phyloP scores from a whole-genome alignment of 352 stramenopile genomes.

The Phytophthora cryptogea region DNA sequence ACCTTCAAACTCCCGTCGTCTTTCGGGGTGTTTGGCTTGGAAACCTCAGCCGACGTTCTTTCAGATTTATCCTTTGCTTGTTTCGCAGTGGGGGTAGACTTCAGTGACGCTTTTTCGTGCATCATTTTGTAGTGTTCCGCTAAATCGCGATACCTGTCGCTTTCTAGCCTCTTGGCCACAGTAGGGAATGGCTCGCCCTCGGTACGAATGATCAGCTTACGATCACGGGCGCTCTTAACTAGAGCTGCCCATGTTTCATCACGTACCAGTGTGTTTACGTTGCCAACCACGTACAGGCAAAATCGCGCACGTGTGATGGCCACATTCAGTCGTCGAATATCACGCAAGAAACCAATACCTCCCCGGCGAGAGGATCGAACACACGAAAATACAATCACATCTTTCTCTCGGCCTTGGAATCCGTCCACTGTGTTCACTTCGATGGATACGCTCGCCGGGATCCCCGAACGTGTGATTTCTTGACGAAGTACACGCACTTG shows the following conservation, averaged over 20 bases:
- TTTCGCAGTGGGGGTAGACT: conserved; percentile 26
- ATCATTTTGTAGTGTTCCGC: conserved; percentile 69
- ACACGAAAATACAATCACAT: conserved; percentile 99
- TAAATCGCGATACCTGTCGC: conserved; percentile 41
- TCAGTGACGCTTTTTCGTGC: conserved; percentile 66
- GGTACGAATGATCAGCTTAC: conserved; percentile 67
- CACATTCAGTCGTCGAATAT: conserved; percentile 91
- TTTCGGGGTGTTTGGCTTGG: conserved; percentile 7
- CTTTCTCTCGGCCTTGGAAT: conserved; percentile 98
- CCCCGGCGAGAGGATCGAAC: conserved; percentile 85
- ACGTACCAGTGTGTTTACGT: conserved; percentile 70
- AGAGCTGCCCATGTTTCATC: conserved; percentile 84
- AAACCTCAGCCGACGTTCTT: conserved; percentile 5
- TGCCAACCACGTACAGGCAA: conserved; percentile 88
- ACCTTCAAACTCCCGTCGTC: background rate
- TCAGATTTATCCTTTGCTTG: conserved; percentile 10
- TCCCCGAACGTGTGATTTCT: conserved; percentile 56
- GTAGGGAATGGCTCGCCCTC: conserved; percentile 43
- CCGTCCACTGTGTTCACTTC: conserved; percentile 98
- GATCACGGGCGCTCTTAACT: conserved; percentile 69
- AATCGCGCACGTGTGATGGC: conserved; percentile 90
- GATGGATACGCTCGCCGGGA: conserved; percentile 67
- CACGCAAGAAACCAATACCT: conserved; percentile 90
- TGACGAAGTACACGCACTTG: conserved; percentile 89
- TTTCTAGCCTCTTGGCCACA: conserved; percentile 47